phyloP scores from a whole-genome alignment of 2,329 filamentous ascomycete genomes.

The Metarhizium guizhouense region DNA sequence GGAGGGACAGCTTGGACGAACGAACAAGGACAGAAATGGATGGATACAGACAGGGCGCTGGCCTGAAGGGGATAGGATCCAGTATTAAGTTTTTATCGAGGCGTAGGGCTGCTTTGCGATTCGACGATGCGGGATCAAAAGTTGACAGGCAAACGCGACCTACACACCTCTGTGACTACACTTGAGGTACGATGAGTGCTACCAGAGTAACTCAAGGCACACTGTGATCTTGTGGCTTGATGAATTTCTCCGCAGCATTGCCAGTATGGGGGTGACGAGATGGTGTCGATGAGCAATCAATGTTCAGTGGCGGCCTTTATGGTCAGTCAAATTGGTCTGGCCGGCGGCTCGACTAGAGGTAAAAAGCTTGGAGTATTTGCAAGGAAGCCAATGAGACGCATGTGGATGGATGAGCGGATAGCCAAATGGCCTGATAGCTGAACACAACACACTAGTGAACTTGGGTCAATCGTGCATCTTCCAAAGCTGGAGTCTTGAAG shows the following conservation, averaged over 20 bases:
- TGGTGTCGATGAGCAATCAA: background rate
- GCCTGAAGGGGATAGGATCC: slow-evolving; percentile 7
- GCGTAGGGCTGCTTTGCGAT: slow-evolving; percentile 5
- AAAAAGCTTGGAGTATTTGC: background rate
- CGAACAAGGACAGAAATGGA: slow-evolving; percentile 4
- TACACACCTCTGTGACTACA: background rate
- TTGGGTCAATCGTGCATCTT: background rate
- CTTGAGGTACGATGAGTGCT: background rate
- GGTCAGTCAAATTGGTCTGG: background rate
- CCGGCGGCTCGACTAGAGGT: background rate
- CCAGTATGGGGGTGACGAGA: background rate
- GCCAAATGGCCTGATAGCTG: background rate
- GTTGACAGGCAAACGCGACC: slow-evolving; percentile 1
- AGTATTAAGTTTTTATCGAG: slow-evolving; percentile 7
- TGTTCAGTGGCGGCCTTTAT: background rate
- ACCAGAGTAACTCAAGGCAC: slow-evolving; percentile 1
- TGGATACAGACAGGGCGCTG: slow-evolving; percentile 1
- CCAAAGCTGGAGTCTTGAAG: background rate
- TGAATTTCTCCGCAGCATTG: background rate
- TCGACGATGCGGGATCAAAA: background rate
- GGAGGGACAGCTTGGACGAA: background rate
- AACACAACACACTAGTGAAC: background rate
- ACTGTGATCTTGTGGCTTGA: slow-evolving; percentile 1
- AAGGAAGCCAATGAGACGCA: background rate
- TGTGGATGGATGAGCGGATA: background rate